phyloP scores from a whole-genome alignment of 345 rosid species.

The Eucalyptus viminalis region DNA sequence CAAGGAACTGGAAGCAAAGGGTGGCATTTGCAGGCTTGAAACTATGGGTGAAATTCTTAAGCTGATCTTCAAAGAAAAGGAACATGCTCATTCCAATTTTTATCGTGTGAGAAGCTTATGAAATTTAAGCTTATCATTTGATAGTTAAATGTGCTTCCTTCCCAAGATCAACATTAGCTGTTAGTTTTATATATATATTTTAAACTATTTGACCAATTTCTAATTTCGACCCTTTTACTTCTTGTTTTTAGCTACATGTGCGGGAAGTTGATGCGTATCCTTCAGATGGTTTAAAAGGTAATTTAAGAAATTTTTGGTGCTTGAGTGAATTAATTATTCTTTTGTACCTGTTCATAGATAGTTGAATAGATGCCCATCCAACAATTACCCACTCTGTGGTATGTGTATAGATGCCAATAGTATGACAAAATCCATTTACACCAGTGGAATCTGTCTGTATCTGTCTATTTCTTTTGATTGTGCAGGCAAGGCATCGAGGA shows the following conservation, averaged over 20 bases:
- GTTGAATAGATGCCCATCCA: background rate
- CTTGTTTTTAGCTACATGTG: conserved; percentile 61
- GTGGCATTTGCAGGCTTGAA: conserved; percentile 62
- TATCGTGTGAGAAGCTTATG: conserved; percentile 57
- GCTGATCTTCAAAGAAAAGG: conserved; percentile 56
- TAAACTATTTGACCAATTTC: background rate
- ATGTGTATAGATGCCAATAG: background rate
- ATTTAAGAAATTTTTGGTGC: background rate
- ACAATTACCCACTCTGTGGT: background rate
- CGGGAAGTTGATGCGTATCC: conserved; percentile 53
- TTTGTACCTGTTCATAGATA: background rate
- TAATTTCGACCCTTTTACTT: background rate
- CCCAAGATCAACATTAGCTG: background rate
- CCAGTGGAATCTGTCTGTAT: background rate
- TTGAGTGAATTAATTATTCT: background rate
- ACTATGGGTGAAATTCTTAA: conserved; percentile 57
- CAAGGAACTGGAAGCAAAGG: conserved; percentile 35
- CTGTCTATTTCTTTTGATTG: background rate
- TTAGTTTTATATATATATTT: background rate
- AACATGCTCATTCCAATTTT: conserved; percentile 42
- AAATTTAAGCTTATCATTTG: background rate
- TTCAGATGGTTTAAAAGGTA: conserved; percentile 56
- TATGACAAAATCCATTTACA: background rate
- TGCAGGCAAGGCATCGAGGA: conserved; percentile 80
- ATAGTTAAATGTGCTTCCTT: background rate